These are phyloP conservation scores for Fistulifera pelliculosa DNA, from an alignment of 108 stramenopile species.

Conservation along the genomic window DNA sequence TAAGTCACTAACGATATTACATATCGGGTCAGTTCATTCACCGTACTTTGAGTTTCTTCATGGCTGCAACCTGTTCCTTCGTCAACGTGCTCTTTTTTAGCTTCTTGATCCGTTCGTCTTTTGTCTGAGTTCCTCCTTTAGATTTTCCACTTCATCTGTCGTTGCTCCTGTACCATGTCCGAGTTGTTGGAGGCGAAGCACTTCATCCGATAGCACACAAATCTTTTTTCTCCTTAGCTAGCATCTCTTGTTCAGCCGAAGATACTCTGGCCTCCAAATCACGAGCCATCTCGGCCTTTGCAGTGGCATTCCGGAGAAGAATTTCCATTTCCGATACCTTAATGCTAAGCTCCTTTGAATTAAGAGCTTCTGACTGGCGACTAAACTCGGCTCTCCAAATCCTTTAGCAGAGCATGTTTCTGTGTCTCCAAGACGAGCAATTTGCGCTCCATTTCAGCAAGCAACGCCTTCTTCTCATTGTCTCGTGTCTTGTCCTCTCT, in stretches of 20 bases:
- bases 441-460: background rate
- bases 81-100: conserved; percentile 66
- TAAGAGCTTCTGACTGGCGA: conserved; percentile 4
- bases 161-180: background rate
- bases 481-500: conserved; percentile 2
- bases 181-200: conserved; percentile 3
- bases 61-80: conserved; percentile 52
- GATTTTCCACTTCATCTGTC: conserved; percentile 26
- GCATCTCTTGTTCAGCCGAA: conserved; percentile 20
- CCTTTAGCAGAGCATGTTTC: background rate
- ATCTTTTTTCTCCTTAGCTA: too few relatives aligned
- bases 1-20: background rate
- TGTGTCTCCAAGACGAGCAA: background rate
- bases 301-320: conserved; percentile 1
- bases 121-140: conserved; percentile 30
- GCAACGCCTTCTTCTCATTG: background rate
- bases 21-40: background rate
- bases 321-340: conserved; percentile 17
- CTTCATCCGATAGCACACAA: too few relatives aligned
- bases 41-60: conserved; percentile 68
- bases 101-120: conserved; percentile 72
- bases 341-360: conserved; percentile 11
- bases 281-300: conserved; percentile 17
- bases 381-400: background rate
- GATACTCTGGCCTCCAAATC: conserved; percentile 21